Base-by-base conservation (phyloP, 2,329 filamentous ascomycete genomes). In the Neopestalotiopsis clavispora region DNA sequence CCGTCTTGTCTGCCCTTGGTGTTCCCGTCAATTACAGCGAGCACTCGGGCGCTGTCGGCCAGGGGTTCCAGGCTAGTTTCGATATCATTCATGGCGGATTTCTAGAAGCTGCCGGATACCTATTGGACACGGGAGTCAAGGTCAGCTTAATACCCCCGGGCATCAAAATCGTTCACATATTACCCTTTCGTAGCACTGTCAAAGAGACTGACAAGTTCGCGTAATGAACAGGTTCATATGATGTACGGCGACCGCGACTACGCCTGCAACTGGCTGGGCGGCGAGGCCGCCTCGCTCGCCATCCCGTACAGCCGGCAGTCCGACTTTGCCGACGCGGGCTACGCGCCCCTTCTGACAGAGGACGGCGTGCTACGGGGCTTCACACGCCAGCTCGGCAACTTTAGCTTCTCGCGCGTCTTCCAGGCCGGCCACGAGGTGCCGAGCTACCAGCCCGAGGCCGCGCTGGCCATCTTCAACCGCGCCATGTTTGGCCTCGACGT, bases 261-360 rank as follows among this genome's bases (percentile, higher is more conserved):
- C 71, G 81, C 83, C 2, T 86, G 85, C 74, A 86, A 87, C 71
- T 90, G 87, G 88, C 79, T 87, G 28, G 87, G 87, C 9, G 87
- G 86, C 60, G 86, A 90, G 73, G 76, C 79, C 5, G 82, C 84
- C 7, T 85, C 84, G 67, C 78, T 88, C 4, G 80, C 81, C 1
- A 80, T 89, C 49, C 79, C 84, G 9, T 85, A 86, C 74, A 76
- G 79, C 5, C 75, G 79, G 32, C 77, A 81, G 4, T 74, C 78
- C 5, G 74, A 78, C 2, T 90, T 90, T 78, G 78, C 69, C 30
- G 72, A 71, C 0, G 89, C 91, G 1, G 91, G 91, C 0, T 94
- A 94, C 76, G 85, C 87, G 0, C 86, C 89, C 14, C 86, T 94
- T 68, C 80, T 87, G 12, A 86, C 90, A 17, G 89, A 91, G 73